Percentiles rank a stretch among this genome's conserved stretches.
Conservation (phyloP, 1,284 basidiomycete genomes). For the Pseudozyma tsukubaensis region DNA sequence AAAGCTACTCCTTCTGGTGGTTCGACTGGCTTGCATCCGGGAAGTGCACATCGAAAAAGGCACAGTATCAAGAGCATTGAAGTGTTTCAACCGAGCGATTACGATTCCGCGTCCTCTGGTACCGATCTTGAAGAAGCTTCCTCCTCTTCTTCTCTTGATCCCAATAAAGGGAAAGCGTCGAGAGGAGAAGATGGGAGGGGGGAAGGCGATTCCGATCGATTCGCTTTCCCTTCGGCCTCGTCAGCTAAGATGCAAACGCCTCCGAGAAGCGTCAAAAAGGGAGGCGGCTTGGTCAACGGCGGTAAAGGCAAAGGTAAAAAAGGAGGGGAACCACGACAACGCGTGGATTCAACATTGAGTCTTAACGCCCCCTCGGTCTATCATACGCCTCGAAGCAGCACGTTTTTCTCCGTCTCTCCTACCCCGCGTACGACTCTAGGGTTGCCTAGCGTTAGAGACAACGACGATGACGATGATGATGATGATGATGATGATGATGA, state of each 20-base stretch:
- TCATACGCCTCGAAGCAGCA: conserved; percentile 57
- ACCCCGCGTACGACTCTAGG: conserved; percentile 20
- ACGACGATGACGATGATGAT: no score
- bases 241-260: conserved; percentile 4
- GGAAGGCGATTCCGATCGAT: not conserved
- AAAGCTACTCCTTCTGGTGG: conserved; percentile 13
- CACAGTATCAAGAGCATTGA: conserved; percentile 50
- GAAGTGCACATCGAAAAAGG: conserved; percentile 28
- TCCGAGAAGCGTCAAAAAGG: not conserved
- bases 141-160: conserved; percentile 3
- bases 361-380: conserved; percentile 48
- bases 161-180: conserved; percentile 2
- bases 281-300: not conserved
- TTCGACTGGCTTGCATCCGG: not conserved
- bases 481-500: conserved; percentile 5
- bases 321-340: conserved; percentile 11
- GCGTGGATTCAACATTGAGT: conserved; percentile 42
- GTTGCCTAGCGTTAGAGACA: not conserved
- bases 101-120: conserved; percentile 7
- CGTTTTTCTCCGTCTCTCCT: conserved; percentile 43
- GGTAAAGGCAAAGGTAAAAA: not conserved
- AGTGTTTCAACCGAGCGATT: conserved; percentile 37
- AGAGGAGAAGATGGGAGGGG: not conserved
- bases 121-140: conserved; percentile 3
- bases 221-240: conserved; percentile 1